Conservation (phyloP, 2,329 filamentous ascomycete species). For the Pseudogymnoascus destructans region DNA sequence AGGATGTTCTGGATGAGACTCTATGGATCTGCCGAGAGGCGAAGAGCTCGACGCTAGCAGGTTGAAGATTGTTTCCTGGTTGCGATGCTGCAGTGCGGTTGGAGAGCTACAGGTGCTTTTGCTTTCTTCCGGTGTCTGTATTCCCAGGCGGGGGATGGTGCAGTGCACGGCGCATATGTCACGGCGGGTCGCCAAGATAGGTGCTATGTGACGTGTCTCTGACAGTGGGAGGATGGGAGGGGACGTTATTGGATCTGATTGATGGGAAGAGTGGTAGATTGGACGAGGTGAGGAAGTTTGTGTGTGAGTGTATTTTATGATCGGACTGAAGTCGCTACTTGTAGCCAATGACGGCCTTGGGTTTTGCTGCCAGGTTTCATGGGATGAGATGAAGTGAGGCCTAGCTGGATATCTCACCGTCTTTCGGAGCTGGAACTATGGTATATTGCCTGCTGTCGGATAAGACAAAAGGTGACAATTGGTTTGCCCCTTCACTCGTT, state of each 20-base stretch:
- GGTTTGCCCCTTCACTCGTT: background rate
- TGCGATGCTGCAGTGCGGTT: background rate
- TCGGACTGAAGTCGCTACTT: background rate
- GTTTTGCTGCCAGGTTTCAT: background rate
- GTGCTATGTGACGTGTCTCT: background rate
- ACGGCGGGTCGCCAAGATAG: background rate
- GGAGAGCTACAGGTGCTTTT: background rate
- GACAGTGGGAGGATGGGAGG: background rate
- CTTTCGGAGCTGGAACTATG: background rate
- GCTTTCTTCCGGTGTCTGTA: background rate
- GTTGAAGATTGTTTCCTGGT: background rate
- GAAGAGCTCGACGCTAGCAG: background rate
- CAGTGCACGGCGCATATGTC: background rate
- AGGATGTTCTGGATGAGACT: background rate
- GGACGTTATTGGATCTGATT: background rate
- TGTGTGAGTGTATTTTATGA: constrained; percentile 3
- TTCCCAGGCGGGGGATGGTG: background rate
- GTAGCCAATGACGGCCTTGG: background rate
- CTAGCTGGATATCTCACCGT: background rate
- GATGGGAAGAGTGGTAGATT: background rate
- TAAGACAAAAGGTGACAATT: background rate
- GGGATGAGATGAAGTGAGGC: background rate
- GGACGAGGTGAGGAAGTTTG: background rate
- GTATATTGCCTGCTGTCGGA: background rate
- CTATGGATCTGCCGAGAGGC: background rate